These are phyloP conservation scores for Sugiyamaella grinbergsii DNA, from an alignment of 1,139 yeast species.

Conservation along the genomic window DNA sequence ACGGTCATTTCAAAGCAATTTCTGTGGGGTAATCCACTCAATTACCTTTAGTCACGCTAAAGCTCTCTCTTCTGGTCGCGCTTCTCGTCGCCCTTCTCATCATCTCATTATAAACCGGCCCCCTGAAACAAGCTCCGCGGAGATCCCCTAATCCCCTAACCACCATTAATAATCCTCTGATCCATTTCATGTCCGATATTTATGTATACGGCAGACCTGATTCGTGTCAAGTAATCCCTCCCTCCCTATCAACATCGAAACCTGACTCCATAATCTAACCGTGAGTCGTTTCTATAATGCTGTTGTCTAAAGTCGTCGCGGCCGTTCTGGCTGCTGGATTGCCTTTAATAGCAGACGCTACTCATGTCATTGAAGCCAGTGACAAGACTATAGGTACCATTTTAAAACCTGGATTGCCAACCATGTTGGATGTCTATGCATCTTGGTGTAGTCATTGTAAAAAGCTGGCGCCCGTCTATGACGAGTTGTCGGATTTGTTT, in stretches of 20 bases:
- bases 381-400: slow-evolving; percentile 59
- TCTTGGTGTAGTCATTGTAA: slow-evolving; percentile 86
- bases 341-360: slow-evolving; percentile 25
- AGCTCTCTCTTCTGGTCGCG: too few relatives aligned
- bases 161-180: slow-evolving; percentile 6
- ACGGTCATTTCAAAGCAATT: too few relatives aligned
- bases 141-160: slow-evolving; percentile 1
- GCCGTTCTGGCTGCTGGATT: slow-evolving; percentile 12
- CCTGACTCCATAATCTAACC: too few relatives aligned
- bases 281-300: too few relatives aligned
- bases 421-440: slow-evolving; percentile 75
- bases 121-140: too few relatives aligned
- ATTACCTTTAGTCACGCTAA: too few relatives aligned
- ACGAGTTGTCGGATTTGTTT: slow-evolving; percentile 58
- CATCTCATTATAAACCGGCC: too few relatives aligned
- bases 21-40: too few relatives aligned
- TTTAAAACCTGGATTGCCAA: slow-evolving; percentile 57
- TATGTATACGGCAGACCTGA: neutral
- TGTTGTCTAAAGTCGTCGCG: slow-evolving; percentile 7
- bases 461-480: slow-evolving; percentile 64
- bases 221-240: neutral
- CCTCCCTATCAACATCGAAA: too few relatives aligned
- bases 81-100: too few relatives aligned
- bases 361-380: slow-evolving; percentile 47
- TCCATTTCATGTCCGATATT: too few relatives aligned